Percentiles rank a stretch among this genome's conserved stretches.
phyloP scores from a whole-genome alignment of 257 asterid genomes.

The Nicotiana attenuata region DNA sequence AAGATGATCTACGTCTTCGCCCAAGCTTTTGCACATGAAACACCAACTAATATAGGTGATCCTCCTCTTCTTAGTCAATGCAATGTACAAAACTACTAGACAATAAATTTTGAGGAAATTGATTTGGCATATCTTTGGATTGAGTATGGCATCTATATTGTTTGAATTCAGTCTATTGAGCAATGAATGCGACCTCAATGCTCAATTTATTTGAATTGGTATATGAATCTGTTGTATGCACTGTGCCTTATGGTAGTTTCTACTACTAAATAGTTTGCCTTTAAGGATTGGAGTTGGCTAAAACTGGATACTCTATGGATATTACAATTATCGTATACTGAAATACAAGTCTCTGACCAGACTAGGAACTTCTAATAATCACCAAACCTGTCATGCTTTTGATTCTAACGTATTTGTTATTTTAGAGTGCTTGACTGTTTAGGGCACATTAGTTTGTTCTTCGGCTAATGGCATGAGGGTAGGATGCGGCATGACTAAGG shows the following conservation, averaged over 20 bases:
- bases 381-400: not conserved
- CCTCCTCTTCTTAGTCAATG: no score
- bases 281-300: not conserved
- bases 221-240: not conserved
- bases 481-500: not conserved
- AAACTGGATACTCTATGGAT: not conserved
- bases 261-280: not conserved
- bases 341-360: not conserved
- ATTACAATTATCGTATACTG: not conserved
- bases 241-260: not conserved
- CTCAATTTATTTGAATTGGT: not conserved
- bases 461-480: not conserved
- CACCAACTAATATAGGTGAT: no score
- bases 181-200: not conserved
- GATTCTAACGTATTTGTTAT: not conserved
- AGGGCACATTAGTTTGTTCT: not conserved
- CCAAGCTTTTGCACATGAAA: no score
- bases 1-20: no score
- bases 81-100: not conserved
- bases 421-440: not conserved
- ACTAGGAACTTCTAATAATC: not conserved
- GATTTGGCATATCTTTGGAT: not conserved
- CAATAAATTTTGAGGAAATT: not conserved
- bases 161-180: not conserved
- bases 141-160: not conserved